Conservation (phyloP, 768 basidiomycete species). For the Cystofilobasidium ferigula region DNA sequence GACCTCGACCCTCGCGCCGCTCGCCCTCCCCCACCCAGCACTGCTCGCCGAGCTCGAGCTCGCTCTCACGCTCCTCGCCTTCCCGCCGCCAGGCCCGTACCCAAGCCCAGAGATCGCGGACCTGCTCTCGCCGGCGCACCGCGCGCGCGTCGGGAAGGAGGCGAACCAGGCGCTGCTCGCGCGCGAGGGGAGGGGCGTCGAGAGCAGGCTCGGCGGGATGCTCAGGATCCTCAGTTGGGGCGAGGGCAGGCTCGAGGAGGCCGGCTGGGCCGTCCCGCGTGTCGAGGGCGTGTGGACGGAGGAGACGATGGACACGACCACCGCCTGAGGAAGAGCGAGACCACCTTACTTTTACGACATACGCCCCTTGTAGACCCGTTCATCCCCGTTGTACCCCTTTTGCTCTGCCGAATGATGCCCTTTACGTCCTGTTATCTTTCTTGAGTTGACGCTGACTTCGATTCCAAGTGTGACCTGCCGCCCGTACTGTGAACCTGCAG, state of each 20-base stretch:
- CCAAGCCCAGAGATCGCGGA: conserved; percentile 59
- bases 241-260: conserved; percentile 8
- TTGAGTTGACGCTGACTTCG: no score
- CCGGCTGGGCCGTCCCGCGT: not conserved
- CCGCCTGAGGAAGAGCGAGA: no score
- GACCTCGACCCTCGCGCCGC: conserved; percentile 82
- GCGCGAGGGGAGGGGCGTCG: conserved; percentile 78
- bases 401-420: no score
- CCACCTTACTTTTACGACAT: no score
- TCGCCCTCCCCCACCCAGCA: conserved; percentile 88
- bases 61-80: conserved; percentile 77
- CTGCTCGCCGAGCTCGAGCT: conserved; percentile 83
- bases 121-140: conserved; percentile 70
- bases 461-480: no score
- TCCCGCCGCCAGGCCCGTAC: conserved; percentile 31
- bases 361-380: no score
- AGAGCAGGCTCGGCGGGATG: conserved; percentile 35
- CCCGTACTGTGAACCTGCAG: no score
- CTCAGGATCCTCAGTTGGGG: conserved; percentile 19
- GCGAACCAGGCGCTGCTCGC: conserved; percentile 93
- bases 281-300: conserved; percentile 1
- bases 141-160: conserved; percentile 88
- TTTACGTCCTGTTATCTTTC: no score
- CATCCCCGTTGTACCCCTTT: no score
- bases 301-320: no score